Percentiles rank a stretch among this genome's conserved stretches.
Evolutionary conservation across 805 yeast genomes (phyloP).

Genomic region (Saccharomycopsis babjevae): DNA sequence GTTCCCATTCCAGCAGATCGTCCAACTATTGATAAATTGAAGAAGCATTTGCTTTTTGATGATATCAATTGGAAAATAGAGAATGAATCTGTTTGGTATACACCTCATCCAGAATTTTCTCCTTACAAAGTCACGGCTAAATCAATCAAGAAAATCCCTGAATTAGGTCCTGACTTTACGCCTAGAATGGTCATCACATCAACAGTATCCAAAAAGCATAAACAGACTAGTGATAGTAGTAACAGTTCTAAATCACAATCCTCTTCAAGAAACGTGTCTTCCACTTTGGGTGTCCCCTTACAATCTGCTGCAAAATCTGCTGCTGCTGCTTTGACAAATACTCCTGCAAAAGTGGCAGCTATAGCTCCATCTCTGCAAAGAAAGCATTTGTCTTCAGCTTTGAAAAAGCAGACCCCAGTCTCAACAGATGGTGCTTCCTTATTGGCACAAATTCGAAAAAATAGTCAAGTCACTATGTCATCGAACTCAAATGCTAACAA

Average conservation of each 20-base stretch:
- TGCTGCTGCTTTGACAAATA: neutral
- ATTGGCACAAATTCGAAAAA: neutral
- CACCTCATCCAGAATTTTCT: slow-evolving; percentile 50
- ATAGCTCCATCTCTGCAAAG: neutral
- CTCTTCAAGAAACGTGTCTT: neutral
- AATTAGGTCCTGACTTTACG: slow-evolving; percentile 17
- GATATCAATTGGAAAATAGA: slow-evolving; percentile 44
- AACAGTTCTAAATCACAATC: neutral
- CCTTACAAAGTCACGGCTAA: slow-evolving; percentile 70
- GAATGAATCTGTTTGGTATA: slow-evolving; percentile 45
- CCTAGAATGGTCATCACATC: neutral
- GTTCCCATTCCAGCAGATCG: slow-evolving; percentile 57
- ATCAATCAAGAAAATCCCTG: slow-evolving; percentile 70
- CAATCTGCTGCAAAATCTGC: neutral
- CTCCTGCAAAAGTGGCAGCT: neutral
- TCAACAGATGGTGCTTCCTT: neutral
- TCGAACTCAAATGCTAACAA: neutral
- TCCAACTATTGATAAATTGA: slow-evolving; percentile 44
- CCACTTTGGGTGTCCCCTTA: neutral
- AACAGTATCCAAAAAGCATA: neutral
- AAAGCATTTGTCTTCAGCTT: neutral
- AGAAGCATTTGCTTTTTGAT: slow-evolving; percentile 54
- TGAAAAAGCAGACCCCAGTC: neutral
- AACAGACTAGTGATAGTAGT: neutral
- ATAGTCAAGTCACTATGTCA: neutral